These are phyloP conservation scores for Myxozyma sirexii DNA, from an alignment of 805 yeast species.

Conservation along the genomic window DNA sequence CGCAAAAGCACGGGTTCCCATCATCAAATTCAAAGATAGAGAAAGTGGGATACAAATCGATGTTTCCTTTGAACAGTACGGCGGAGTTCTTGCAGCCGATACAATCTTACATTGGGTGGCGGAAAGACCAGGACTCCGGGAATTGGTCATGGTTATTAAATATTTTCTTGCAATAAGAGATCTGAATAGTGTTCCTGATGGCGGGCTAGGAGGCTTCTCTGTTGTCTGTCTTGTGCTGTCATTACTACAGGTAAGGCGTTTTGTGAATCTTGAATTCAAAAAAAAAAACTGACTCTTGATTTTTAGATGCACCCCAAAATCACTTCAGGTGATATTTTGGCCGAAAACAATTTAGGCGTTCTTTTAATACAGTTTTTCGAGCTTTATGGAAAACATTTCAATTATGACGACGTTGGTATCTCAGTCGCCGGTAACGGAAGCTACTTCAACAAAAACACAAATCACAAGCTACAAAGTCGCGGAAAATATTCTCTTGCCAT, in stretches of 20 bases:
- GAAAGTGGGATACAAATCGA: constrained; percentile 74
- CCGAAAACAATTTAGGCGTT: constrained; percentile 79
- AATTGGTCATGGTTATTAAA: constrained; percentile 77
- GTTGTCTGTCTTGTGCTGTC: constrained; percentile 85
- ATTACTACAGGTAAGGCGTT: constrained; percentile 53
- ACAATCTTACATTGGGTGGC: constrained; percentile 74
- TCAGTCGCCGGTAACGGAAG: constrained; percentile 57
- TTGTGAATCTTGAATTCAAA: neutral
- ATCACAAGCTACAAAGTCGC: constrained; percentile 54
- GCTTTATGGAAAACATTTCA: constrained; percentile 85
- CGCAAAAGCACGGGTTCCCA: constrained; percentile 90
- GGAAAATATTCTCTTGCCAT: constrained; percentile 63
- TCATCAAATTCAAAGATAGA: constrained; percentile 84
- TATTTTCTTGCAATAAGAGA: constrained; percentile 79
- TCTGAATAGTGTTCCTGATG: constrained; percentile 83
- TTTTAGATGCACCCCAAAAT: constrained; percentile 71
- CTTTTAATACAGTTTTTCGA: constrained; percentile 89
- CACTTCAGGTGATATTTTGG: constrained; percentile 63
- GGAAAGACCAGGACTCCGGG: constrained; percentile 76
- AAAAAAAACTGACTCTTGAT: neutral
- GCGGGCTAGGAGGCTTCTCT: constrained; percentile 94
- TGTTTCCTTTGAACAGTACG: constrained; percentile 87
- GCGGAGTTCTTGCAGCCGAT: constrained; percentile 74
- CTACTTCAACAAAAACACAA: constrained; percentile 61
- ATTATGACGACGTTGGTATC: constrained; percentile 76